Base-by-base conservation (phyloP, 1,284 basidiomycete genomes). In the Cutaneotrichosporon cutaneum region DNA sequence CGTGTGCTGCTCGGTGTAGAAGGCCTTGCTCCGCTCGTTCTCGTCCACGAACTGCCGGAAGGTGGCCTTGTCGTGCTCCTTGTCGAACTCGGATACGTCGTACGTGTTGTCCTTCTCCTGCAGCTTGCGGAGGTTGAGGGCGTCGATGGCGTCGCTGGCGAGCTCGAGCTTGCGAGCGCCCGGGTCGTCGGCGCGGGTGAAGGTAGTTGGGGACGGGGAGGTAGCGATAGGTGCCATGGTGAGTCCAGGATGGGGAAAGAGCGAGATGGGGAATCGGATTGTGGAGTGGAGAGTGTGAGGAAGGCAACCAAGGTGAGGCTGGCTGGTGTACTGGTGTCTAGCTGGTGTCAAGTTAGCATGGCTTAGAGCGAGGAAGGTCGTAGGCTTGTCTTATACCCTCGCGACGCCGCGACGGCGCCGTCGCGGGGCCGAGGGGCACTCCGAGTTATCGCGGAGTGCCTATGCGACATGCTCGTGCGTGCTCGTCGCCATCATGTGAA, bases 11-110 rank as follows among this genome's bases (percentile, higher is more conserved):
- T 92, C 91, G 35, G 22, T 27, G 63, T 94, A 94, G 73, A 94
- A 93, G 33, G 83, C 82, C 81, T 90, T 92, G 78, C 94, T 91
- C 56, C 89, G 86, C 68, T 93, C 90, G 72, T 90, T 90, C 7
- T 92, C 91, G 24, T 77, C 77, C 52, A 75, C 81, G 68, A 81
- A 82, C 52, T 80, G 73, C 30, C 82, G 72, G 68, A 83, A 83
- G 14, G 64, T 68, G 4, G 82, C 69, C 81, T 92, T 92, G 82
- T 94, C 89, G 77, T 90, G 90, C n/a, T 82, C 79, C 16, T 82
- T 77, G 74, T 90, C 89, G 71, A 92, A 90, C 66, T 84, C 77
- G 26, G 88, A 85, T 1, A 83, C 84, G 65, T 88, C 83, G 85
- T 85, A 90, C 8, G 61, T 58, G 39, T 66, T 64, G 42, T 66